phyloP scores from a whole-genome alignment of 371 early-diverging fungal species.

The Rhizopus microsporus region DNA sequence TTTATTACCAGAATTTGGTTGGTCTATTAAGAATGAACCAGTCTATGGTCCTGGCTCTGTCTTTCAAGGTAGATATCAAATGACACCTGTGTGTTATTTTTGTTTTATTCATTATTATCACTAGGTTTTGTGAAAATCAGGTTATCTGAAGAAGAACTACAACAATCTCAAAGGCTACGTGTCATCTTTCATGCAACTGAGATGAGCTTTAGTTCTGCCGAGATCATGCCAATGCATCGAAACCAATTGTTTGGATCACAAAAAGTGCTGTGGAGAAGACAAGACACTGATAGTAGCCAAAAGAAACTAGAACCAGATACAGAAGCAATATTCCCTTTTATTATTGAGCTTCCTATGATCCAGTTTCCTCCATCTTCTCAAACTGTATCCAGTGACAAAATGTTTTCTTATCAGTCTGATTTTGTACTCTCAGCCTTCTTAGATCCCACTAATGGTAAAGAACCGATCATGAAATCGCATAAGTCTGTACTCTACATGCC shows the following conservation, averaged over 20 bases:
- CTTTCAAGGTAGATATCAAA: constrained; percentile 22
- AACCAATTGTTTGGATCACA: constrained; percentile 20
- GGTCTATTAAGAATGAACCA: constrained; percentile 14
- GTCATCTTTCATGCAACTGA: constrained; percentile 22
- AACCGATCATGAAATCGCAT: not conserved
- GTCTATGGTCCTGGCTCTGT: constrained; percentile 28
- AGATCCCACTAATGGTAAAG: constrained; percentile 5
- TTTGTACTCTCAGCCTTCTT: constrained; percentile 15
- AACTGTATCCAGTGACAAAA: constrained; percentile 7
- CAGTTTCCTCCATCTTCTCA: constrained; percentile 22
- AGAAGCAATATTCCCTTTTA: constrained; percentile 16
- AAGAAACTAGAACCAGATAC: not conserved
- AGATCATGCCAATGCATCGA: not conserved
- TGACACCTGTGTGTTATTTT: not conserved
- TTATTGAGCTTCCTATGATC: constrained; percentile 22
- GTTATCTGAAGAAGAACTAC: constrained; percentile 4
- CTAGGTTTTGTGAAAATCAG: constrained; percentile 14
- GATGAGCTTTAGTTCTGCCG: not conserved
- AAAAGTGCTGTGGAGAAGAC: constrained; percentile 12
- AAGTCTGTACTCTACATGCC: constrained; percentile 16
- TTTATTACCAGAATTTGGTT: constrained; percentile 23
- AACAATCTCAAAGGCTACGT: constrained; percentile 13
- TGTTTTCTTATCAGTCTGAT: constrained; percentile 11
- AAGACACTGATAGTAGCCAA: not conserved
- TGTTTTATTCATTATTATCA: not conserved